phyloP scores from a whole-genome alignment of 805 yeast species.

The Tetrapisispora phaffii region DNA sequence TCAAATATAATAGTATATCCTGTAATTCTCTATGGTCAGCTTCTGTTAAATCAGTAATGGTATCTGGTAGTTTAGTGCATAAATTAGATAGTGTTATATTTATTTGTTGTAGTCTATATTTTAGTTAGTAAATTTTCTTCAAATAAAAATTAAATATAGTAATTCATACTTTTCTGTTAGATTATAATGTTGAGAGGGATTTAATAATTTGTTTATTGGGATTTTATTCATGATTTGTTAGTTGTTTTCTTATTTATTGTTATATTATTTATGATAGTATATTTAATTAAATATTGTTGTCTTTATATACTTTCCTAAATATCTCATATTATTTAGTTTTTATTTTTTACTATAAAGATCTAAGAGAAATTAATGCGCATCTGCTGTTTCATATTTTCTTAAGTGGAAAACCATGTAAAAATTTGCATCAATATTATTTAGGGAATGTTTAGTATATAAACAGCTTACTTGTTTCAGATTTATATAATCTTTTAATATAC shows the following conservation, averaged over 20 bases:
- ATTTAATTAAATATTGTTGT: neutral
- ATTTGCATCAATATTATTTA: neutral
- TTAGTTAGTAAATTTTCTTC: neutral
- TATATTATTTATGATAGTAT: neutral
- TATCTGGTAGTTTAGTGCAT: neutral
- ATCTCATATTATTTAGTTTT: neutral
- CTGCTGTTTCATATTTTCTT: neutral
- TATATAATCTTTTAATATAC: neutral
- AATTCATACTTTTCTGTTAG: slow-evolving; percentile 4
- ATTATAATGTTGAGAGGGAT: slow-evolving; percentile 8
- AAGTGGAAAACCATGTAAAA: neutral
- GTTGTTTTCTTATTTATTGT: too few species aligned
- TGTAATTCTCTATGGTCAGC: slow-evolving; percentile 4
- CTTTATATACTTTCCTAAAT: neutral
- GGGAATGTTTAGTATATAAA: neutral
- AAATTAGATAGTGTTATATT: neutral
- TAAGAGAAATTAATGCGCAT: neutral
- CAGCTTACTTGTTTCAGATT: neutral
- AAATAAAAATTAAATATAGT: neutral
- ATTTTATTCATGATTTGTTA: slow-evolving; percentile 13
- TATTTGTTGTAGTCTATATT: neutral
- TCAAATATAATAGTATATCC: slow-evolving; percentile 3
- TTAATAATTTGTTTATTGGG: slow-evolving; percentile 13
- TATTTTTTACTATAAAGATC: neutral
- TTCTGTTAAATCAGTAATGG: neutral